phyloP scores from a whole-genome alignment of 352 stramenopile genomes.

The Aphanomyces astaci region DNA sequence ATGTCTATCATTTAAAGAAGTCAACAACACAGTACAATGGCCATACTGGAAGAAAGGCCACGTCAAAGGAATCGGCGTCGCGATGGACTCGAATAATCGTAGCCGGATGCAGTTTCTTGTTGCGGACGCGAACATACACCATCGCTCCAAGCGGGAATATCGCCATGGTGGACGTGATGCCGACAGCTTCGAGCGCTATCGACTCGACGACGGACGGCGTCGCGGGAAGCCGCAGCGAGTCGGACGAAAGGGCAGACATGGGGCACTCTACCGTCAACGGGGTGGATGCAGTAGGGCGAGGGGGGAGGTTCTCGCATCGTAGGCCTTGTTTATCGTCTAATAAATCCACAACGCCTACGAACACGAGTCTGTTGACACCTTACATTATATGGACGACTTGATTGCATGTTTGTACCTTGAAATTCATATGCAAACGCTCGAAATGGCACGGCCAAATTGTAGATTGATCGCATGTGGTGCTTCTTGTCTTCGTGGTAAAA shows the following conservation, averaged over 20 bases:
- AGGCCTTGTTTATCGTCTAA: background rate
- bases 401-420: background rate
- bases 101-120: background rate
- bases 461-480: constrained; percentile 23
- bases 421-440: constrained; percentile 4
- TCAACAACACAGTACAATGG: too few relatives aligned
- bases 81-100: constrained; percentile 4
- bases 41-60: constrained; percentile 14
- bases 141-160: constrained; percentile 11
- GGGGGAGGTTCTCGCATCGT: background rate
- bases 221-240: background rate
- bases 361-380: too few relatives aligned
- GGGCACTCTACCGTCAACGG: background rate
- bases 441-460: background rate
- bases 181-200: background rate
- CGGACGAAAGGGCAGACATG: background rate
- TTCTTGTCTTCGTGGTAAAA: constrained; percentile 9
- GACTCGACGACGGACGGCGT: background rate
- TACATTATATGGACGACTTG: too few relatives aligned
- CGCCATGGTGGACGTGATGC: constrained; percentile 15
- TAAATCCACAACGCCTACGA: background rate
- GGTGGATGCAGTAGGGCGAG: background rate
- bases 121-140: constrained; percentile 6
- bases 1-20: background rate
- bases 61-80: background rate